Conservation (phyloP, 108 stramenopile genomes). For the Pseudonitzschia pungens region DNA sequence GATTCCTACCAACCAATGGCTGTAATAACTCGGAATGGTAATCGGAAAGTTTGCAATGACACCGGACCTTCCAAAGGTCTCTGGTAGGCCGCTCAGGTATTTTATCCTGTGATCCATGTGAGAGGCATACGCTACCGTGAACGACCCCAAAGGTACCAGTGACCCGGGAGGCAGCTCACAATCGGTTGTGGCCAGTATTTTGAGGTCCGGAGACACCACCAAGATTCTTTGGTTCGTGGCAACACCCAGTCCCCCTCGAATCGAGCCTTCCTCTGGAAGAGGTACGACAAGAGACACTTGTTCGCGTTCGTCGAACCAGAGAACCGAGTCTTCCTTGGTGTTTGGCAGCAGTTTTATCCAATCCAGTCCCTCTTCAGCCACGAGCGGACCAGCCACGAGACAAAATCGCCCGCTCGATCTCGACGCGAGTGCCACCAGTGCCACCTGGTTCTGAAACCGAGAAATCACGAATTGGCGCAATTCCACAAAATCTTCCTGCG, state of each 20-base stretch:
- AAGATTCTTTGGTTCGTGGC: constrained; percentile 68
- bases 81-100: constrained; percentile 69
- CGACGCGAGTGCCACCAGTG: constrained; percentile 42
- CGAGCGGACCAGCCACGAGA: constrained; percentile 50
- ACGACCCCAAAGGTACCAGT: constrained; percentile 73
- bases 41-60: constrained; percentile 60
- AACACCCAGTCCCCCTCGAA: constrained; percentile 55
- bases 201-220: constrained; percentile 53
- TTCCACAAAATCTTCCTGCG: constrained; percentile 48
- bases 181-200: constrained; percentile 48
- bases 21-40: constrained; percentile 32
- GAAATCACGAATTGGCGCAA: constrained; percentile 50
- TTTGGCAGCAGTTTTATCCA: constrained; percentile 40
- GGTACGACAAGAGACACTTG: constrained; percentile 50
- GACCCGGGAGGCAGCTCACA: constrained; percentile 37
- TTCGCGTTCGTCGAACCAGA: constrained; percentile 68
- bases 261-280: constrained; percentile 53
- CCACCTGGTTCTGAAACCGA: constrained; percentile 37
- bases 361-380: constrained; percentile 8
- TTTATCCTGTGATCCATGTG: constrained; percentile 45
- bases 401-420: constrained; percentile 45
- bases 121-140: constrained; percentile 67
- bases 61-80: constrained; percentile 42
- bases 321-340: constrained; percentile 32
- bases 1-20: constrained; percentile 49